Conservation (phyloP, 2,329 filamentous ascomycete genomes). For the Sclerotinia nivalis region DNA sequence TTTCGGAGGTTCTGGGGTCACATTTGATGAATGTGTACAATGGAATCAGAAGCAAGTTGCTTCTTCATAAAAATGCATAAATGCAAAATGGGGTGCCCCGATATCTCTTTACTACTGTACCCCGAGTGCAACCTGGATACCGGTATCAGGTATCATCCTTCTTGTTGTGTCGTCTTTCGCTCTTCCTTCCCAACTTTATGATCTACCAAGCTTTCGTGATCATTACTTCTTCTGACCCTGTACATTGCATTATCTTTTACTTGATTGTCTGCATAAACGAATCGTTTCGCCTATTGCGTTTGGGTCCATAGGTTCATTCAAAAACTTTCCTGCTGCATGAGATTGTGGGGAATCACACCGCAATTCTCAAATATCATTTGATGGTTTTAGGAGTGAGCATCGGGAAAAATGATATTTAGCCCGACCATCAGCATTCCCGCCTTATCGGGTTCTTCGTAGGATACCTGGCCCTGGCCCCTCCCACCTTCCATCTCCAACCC, state of each 20-base stretch:
- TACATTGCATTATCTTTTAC: conserved; percentile 16
- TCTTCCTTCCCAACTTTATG: not conserved
- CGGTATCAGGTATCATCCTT: not conserved
- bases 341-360: conserved; percentile 18
- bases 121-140: not conserved
- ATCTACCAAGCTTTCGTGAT: conserved; percentile 5
- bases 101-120: not conserved
- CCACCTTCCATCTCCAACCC: not conserved
- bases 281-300: not conserved
- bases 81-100: not conserved
- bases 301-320: not conserved
- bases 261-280: conserved; percentile 4
- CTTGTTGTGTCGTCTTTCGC: not conserved
- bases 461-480: not conserved
- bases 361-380: conserved; percentile 9
- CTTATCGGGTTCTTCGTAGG: not conserved
- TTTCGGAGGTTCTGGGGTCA: conserved; percentile 86
- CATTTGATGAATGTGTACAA: conserved; percentile 81
- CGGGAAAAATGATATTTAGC: not conserved
- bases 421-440: not conserved
- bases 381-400: not conserved
- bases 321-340: conserved; percentile 22
- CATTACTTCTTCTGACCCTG: not conserved
- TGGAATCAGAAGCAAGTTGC: conserved; percentile 68
- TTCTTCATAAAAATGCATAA: conserved; percentile 17